phyloP scores from a whole-genome alignment of 306 rosid genomes.

The Castanea mollissima region DNA sequence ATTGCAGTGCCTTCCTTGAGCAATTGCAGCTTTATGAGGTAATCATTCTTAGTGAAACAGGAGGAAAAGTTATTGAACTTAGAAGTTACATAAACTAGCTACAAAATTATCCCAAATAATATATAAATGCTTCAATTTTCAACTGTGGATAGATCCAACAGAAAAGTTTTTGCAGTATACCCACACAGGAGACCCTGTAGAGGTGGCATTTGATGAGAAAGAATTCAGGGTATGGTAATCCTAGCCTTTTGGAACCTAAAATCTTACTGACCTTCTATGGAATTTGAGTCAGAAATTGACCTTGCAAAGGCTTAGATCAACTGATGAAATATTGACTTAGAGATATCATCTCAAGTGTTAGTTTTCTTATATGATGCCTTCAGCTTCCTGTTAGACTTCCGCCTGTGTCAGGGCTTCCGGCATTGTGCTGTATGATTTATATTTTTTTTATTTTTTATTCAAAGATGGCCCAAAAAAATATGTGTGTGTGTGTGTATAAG shows the following conservation, averaged over 20 bases:
- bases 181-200: constrained; percentile 81
- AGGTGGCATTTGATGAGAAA: constrained; percentile 86
- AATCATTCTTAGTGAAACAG: constrained; percentile 63
- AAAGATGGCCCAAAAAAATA: no score
- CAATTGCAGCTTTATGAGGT: no score
- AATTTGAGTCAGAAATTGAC: not conserved
- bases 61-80: constrained; percentile 88
- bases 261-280: not conserved
- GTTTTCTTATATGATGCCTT: not conserved
- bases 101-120: not conserved
- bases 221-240: constrained; percentile 72
- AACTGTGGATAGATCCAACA: constrained; percentile 85
- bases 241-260: constrained; percentile 4
- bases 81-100: constrained; percentile 53
- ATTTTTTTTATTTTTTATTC: no score
- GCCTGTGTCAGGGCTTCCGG: no score
- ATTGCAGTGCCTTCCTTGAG: no score
- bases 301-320: not conserved
- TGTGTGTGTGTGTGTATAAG: no score
- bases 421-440: no score
- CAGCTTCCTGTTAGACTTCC: no score
- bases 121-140: constrained; percentile 26
- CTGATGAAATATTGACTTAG: constrained; percentile 1
- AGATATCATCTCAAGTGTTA: constrained; percentile 12
- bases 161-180: constrained; percentile 85